Evolutionary conservation across 2,329 filamentous ascomycete species (phyloP).

Genomic region (Epichloe scottii): DNA sequence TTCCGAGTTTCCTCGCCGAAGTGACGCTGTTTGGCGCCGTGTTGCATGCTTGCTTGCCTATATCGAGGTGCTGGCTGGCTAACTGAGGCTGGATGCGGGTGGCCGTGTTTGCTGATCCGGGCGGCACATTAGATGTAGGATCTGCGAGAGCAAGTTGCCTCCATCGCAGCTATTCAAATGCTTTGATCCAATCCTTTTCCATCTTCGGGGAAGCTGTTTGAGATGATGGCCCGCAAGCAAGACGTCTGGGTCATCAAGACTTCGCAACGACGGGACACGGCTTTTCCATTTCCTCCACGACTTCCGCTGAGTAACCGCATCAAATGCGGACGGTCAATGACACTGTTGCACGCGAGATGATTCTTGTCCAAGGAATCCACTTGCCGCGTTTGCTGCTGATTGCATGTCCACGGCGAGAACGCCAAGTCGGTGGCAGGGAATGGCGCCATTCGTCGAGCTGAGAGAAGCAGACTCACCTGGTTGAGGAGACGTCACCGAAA

Average conservation of each 20-base stretch:
- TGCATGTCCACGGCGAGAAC: constrained; percentile 22
- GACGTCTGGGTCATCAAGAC: constrained; percentile 26
- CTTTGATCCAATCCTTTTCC: constrained; percentile 32
- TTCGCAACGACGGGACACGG: constrained; percentile 23
- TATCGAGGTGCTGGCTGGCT: not conserved
- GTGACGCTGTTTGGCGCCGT: too few relatives aligned
- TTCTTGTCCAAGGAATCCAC: constrained; percentile 35
- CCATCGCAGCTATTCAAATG: constrained; percentile 20
- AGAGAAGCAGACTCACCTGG: too few relatives aligned
- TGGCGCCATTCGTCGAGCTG: too few relatives aligned
- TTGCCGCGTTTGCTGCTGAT: constrained; percentile 26
- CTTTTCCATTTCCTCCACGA: constrained; percentile 17
- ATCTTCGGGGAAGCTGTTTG: constrained; percentile 25
- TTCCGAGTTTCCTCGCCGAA: too few relatives aligned
- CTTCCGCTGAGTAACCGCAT: constrained; percentile 34
- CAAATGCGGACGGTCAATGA: constrained; percentile 39
- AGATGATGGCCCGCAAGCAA: constrained; percentile 29
- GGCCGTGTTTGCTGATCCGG: not conserved
- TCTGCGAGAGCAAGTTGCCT: not conserved
- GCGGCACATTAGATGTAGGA: not conserved
- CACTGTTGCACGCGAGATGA: constrained; percentile 37
- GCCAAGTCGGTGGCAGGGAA: constrained; percentile 29
- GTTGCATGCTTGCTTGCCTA: not conserved
- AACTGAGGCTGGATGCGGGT: not conserved
- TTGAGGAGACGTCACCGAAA: too few relatives aligned